These are phyloP conservation scores for Pseudogymnoascus sp. DNA, from an alignment of 2,329 filamentous ascomycete species.

Conservation along the genomic window DNA sequence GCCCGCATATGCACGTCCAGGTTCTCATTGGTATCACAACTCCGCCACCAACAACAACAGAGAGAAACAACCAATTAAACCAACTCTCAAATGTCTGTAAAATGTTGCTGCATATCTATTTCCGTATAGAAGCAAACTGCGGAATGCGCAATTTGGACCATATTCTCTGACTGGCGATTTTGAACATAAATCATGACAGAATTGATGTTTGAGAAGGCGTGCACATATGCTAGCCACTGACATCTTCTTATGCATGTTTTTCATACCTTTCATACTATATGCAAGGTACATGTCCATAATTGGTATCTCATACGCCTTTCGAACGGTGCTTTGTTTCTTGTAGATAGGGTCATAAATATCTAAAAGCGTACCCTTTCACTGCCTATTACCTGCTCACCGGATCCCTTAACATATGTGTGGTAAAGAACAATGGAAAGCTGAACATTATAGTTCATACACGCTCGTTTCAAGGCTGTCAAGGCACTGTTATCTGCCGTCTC, in stretches of 20 bases:
- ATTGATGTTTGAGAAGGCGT: not conserved
- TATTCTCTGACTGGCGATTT: not conserved
- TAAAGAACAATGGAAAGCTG: not conserved
- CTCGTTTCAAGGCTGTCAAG: not conserved
- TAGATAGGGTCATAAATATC: not conserved
- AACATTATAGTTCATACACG: not conserved
- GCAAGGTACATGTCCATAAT: not conserved
- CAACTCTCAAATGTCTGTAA: too few species aligned
- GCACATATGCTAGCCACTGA: too few species aligned
- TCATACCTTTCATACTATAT: not conserved
- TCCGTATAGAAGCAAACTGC: not conserved
- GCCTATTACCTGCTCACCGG: not conserved
- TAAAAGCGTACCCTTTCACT: not conserved
- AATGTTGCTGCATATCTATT: not conserved
- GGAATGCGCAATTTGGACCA: not conserved
- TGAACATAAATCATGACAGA: not conserved
- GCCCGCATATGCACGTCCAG: not conserved
- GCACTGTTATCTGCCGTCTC: not conserved
- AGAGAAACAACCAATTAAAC: not conserved
- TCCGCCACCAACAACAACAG: not conserved
- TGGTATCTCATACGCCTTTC: not conserved
- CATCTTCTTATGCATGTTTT: not conserved
- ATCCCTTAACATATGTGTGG: not conserved
- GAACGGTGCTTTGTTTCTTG: not conserved
- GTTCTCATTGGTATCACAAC: not conserved